These are phyloP conservation scores for Schrenkiella parvula DNA, from an alignment of 345 rosid species.

Conservation along the genomic window DNA sequence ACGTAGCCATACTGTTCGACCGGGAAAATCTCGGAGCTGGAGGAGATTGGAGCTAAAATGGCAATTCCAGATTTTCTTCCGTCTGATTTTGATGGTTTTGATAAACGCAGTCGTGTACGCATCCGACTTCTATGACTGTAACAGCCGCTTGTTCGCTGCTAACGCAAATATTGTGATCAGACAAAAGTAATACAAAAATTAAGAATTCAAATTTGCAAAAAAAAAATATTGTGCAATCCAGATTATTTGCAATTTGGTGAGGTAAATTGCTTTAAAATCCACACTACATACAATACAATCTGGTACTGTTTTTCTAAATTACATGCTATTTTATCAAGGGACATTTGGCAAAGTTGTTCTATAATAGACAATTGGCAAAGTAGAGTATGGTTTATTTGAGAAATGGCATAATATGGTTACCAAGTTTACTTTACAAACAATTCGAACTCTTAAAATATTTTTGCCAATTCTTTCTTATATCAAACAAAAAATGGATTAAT, in stretches of 20 bases:
- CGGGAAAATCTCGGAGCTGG: not conserved
- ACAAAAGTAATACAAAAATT: not conserved
- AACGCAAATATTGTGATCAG: constrained; percentile 20
- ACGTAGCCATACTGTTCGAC: constrained; percentile 15
- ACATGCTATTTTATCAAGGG: too few species aligned
- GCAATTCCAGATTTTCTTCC: not conserved
- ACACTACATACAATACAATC: too few species aligned
- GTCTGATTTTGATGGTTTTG: not conserved
- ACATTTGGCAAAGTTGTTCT: too few species aligned
- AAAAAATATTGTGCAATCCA: not conserved
- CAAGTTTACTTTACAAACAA: too few species aligned
- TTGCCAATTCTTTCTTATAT: not conserved
- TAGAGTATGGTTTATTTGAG: too few species aligned
- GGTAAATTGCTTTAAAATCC: too few species aligned
- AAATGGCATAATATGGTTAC: too few species aligned
- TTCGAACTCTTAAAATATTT: too few species aligned
- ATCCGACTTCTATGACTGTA: constrained; percentile 15
- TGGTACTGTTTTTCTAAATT: too few species aligned
- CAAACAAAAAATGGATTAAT: too few species aligned
- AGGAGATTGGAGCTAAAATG: not conserved
- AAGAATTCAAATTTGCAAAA: not conserved
- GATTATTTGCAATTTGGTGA: too few species aligned
- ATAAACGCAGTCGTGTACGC: constrained; percentile 22
- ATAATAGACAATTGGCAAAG: too few species aligned
- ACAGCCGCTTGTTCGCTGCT: constrained; percentile 4